Evolutionary conservation across 495 filamentous ascomycete genomes (phyloP), one percentile per base, ranked within the genome.

Genomic region (Rhypophila decipiens): DNA sequence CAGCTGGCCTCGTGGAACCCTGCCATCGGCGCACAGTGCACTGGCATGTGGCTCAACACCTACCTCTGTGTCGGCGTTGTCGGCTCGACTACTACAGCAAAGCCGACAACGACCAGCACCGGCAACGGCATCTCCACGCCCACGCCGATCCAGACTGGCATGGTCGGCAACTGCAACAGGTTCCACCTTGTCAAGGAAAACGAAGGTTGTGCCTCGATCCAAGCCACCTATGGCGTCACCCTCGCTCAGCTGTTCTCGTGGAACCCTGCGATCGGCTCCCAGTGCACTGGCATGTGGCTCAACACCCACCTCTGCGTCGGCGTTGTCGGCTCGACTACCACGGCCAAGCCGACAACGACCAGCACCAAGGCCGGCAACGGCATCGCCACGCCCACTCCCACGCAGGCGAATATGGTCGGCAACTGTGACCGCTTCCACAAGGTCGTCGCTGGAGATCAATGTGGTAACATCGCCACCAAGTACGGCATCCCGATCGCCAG

Each of bases 231-330:
- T 20, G 20, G 34, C 35, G 24, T 47, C 44, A 15, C 34, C 15
- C 15, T 36, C n/a, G 19, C 33, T n/a, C 12, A 38, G 19, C 29
- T 47, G 8, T 47, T 38, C 44, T 12, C 19, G 11, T 39, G 19
- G 33, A 47, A 47, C 44, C 44, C 44, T 5, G 19, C 44, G 22
- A 23, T 47, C 24, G 42, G 42, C 13, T 18, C 27, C 5, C n/a
- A 34, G 15, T 45, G 42, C 29, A 22, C 27, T 11, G 21, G 4
- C 8, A 27, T 45, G 9, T 35, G 15, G 27, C 17, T 22, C 17
- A 22, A 21, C 27, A 19, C 11, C 15, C 21, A 33, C 27, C 27
- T 41, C 9, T 41, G 39, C 15, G 18, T 41, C 3, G 39, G 39
- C 9, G 19, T 31, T 11, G 4, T 23, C 39, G 18, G 42, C 5